These are phyloP conservation scores for Nemania diffusa DNA, from an alignment of 2,329 filamentous ascomycete genomes.

Conservation along the genomic window DNA sequence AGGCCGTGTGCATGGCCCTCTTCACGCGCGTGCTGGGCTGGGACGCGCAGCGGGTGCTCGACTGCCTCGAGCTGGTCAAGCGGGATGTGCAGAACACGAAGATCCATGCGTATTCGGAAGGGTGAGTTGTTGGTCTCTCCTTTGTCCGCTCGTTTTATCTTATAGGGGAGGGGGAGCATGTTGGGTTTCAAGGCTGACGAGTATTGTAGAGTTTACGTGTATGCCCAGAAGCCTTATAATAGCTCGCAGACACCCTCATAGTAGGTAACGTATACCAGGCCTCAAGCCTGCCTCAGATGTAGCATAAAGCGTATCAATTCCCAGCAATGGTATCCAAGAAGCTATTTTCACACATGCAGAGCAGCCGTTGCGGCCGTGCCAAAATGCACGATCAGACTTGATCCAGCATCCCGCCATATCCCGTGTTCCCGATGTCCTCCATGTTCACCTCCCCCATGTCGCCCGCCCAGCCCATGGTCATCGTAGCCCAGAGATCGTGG, in stretches of 20 bases:
- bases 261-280: not conserved
- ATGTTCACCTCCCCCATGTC: constrained; percentile 32
- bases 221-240: constrained; percentile 34
- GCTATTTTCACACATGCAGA: not conserved
- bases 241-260: not conserved
- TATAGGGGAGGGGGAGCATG: not conserved
- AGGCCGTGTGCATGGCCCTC: constrained; percentile 43
- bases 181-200: not conserved
- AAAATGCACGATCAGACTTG: constrained; percentile 16
- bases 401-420: constrained; percentile 25
- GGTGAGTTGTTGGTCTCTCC: constrained; percentile 32
- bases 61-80: constrained; percentile 41
- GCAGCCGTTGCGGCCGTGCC: not conserved
- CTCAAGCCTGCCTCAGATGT: not conserved
- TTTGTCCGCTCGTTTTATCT: not conserved
- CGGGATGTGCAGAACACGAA: constrained; percentile 38
- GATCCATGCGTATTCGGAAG: constrained; percentile 43
- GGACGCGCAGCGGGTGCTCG: constrained; percentile 32
- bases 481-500: constrained; percentile 44
- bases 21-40: constrained; percentile 43
- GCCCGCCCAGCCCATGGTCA: constrained; percentile 43
- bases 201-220: constrained; percentile 33
- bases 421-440: constrained; percentile 32
- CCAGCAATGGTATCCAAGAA: not conserved
- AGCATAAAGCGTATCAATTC: not conserved